A percentile compares a stretch with the other conserved stretches of the same genome.
These are phyloP conservation scores for Penicillium tannophilum DNA, from an alignment of 495 filamentous ascomycete species.

Conservation along the genomic window DNA sequence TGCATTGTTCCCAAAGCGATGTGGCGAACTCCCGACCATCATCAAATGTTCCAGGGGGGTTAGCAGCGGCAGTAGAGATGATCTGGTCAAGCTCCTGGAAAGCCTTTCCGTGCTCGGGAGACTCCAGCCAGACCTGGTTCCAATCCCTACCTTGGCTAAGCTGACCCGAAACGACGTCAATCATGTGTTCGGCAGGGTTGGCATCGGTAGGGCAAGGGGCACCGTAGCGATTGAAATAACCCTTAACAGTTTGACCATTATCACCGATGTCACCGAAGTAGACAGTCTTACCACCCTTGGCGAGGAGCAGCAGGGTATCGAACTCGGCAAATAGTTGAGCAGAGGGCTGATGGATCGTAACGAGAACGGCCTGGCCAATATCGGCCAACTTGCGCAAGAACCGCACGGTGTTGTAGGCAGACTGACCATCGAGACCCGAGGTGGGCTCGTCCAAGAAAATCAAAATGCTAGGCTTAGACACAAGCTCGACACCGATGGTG, in stretches of 20 bases:
- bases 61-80: slow-evolving; percentile 42
- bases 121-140: slow-evolving; percentile 65
- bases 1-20: slow-evolving; percentile 56
- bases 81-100: slow-evolving; percentile 57
- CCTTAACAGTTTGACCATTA: slow-evolving; percentile 52
- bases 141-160: slow-evolving; percentile 53
- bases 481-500: slow-evolving; percentile 70
- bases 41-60: slow-evolving; percentile 34
- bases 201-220: slow-evolving; percentile 70
- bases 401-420: slow-evolving; percentile 65
- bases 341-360: slow-evolving; percentile 79
- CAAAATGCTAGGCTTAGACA: slow-evolving; percentile 64
- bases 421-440: slow-evolving; percentile 65
- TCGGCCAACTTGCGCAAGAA: slow-evolving; percentile 68
- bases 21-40: slow-evolving; percentile 60
- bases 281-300: slow-evolving; percentile 67
- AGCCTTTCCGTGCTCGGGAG: slow-evolving; percentile 47
- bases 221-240: slow-evolving; percentile 79
- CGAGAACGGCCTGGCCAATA: slow-evolving; percentile 68
- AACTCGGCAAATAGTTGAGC: slow-evolving; percentile 74
- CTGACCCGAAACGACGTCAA: slow-evolving; percentile 68
- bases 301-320: slow-evolving; percentile 69
- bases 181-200: slow-evolving; percentile 91
- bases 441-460: slow-evolving; percentile 82
- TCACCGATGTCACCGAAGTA: slow-evolving; percentile 71